Evolutionary conservation across 2,329 filamentous ascomycete species (phyloP), one percentile per base, ranked within the genome.

Genomic region (Aspergillus uvarum): DNA sequence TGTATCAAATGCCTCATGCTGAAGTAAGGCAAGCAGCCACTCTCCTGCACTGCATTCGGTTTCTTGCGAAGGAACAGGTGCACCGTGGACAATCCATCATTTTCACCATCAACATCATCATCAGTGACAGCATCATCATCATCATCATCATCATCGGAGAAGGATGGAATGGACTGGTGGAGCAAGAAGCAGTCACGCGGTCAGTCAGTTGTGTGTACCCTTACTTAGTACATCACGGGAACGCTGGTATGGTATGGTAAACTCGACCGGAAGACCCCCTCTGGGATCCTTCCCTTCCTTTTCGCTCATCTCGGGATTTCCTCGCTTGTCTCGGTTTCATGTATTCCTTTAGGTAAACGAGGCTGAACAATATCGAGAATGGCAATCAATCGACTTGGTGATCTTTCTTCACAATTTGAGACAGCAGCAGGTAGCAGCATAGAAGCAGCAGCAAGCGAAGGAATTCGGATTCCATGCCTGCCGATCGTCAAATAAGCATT

Each of bases 151-250:
- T 44, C 38, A 44, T 19, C 38, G 38, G 38, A 44, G 47, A 54
- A 59, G 35, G 10, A 31, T 47, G 54, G 53, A 62, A 59, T 50
- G 48, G 58, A 29, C 44, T 16, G 55, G 60, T 64, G 62, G 62
- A 58, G 60, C 42, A 49, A 26, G 47, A 50, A 19, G 56, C 47
- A 63, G 62, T 64, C 62, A 64, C 62, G 62, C 62, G 60, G 62
- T 51, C 56, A 54, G 50, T 35, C 54, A 47, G 58, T 62, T 47
- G 26, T 11, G 29, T 52, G 48, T 60, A 64, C 55, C 58, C 55
- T 57, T 55, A 55, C 54, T 38, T 60, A 54, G 32, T 56, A 26
- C 54, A 26, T 44, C 22, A 44, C 38, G 21, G 35, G 22, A 57
- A 50, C 12, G 31, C 26, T 56, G 48, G 53, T 52, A 31, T 48